Base-by-base conservation (phyloP, 78 protist genomes). In the Trichosphaerium sp. region DNA sequence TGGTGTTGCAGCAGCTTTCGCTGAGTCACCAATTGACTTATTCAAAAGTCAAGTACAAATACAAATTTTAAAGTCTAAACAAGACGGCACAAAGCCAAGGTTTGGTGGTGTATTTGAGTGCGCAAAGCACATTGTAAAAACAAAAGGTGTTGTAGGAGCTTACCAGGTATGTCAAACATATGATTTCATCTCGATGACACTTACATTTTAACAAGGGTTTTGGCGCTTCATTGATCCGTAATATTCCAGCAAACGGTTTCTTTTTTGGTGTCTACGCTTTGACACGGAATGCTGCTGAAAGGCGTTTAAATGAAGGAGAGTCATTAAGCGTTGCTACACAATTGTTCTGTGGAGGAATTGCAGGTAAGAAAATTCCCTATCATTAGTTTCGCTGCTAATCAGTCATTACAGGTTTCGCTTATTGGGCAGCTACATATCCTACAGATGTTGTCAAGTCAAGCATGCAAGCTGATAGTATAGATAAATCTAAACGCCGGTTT, bases 401-500 rank as follows among this genome's bases (percentile, higher is more conserved):
- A 18, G 71, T 68, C 28, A 69, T 80, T 44, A 85, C 80, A 40
- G 89, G 89, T 75, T 58, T 84, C 37, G 71, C 79, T 4, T 84
- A 84, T 57, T 84, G 89, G 89, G 56, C 84, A 14, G 38, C 74
- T 12, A 64, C 78, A 32, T 84, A 61, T 31, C 89, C 89, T 12
- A 39, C 65, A 11, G 89, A 84, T 69, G 67, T 68, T 23, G 64
- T 84, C 49, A 84, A 84, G 69, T 67, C 85, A 1, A 32, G 69
- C 11, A 73, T 84, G 32, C 89, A 84, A 51, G 65, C 83, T 43
- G 89, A 78, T 41, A 15, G 51, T 0, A 69, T 68, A 55, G 23
- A 40, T 11, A 69, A 69, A 69, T 14, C 58, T 5, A 58, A 69
- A 32, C 65, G 84, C 43, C 62, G 58, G 41, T 78, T 56, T 41